phyloP scores from a whole-genome alignment of 1,284 basidiomycete species.

The Ustilago esculenta region DNA sequence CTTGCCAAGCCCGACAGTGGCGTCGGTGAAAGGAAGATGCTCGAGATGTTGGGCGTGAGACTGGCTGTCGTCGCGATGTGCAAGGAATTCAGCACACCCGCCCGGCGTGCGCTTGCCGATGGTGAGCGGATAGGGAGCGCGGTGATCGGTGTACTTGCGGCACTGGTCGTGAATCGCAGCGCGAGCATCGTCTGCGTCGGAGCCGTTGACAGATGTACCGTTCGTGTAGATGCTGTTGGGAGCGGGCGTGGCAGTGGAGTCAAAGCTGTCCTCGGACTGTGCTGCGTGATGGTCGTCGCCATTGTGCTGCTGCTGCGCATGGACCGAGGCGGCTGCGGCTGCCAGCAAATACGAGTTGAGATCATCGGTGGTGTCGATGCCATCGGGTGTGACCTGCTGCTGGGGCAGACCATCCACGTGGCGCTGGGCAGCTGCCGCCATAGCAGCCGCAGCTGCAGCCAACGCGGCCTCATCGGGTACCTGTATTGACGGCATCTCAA shows the following conservation, averaged over 20 bases:
- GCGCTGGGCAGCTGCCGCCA: slow-evolving; percentile 38
- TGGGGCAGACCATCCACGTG: background rate
- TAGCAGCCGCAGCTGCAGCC: slow-evolving; percentile 44
- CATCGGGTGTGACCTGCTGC: slow-evolving; percentile 1
- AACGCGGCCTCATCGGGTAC: slow-evolving; percentile 39
- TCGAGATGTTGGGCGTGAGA: background rate
- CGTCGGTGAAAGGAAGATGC: slow-evolving; percentile 11
- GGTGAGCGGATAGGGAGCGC: slow-evolving; percentile 28
- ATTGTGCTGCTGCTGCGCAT: slow-evolving; percentile 36
- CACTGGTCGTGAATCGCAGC: slow-evolving; percentile 21
- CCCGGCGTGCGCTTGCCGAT: slow-evolving; percentile 28
- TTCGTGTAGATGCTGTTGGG: slow-evolving; percentile 19
- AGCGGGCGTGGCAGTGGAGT: slow-evolving; percentile 7
- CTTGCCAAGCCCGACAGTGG: slow-evolving; percentile 34
- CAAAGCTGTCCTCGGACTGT: slow-evolving; percentile 12
- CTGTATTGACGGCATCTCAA: slow-evolving; percentile 7
- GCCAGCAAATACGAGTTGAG: slow-evolving; percentile 49
- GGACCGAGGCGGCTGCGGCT: slow-evolving; percentile 46
- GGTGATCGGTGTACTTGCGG: slow-evolving; percentile 26
- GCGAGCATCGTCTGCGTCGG: slow-evolving; percentile 18
- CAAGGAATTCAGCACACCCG: slow-evolving; percentile 9
- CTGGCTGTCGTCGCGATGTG: slow-evolving; percentile 1
- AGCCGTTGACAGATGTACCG: slow-evolving; percentile 26
- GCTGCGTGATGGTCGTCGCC: slow-evolving; percentile 7
- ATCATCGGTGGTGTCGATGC: slow-evolving; percentile 8